These are phyloP conservation scores for Ogataea hybrid DNA, from an alignment of 1,139 yeast genomes.

Conservation along the genomic window DNA sequence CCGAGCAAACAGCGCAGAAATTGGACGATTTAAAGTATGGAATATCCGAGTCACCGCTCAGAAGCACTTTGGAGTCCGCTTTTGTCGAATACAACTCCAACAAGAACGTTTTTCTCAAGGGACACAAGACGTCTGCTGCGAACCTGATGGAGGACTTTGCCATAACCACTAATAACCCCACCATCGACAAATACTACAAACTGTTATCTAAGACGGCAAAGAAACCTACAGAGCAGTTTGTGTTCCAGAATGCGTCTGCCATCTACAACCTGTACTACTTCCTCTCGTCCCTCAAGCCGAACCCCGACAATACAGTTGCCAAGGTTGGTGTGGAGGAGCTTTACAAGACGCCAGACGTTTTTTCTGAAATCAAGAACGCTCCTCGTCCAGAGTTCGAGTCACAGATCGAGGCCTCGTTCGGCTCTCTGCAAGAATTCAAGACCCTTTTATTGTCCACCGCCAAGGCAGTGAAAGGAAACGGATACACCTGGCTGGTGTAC, in stretches of 20 bases:
- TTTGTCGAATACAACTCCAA: conserved; percentile 15
- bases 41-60: conserved; percentile 26
- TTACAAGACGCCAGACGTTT: conserved; percentile 31
- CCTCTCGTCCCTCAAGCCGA: conserved; percentile 46
- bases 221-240: conserved; percentile 45
- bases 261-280: conserved; percentile 60
- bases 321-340: conserved; percentile 36
- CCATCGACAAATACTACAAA: conserved; percentile 36
- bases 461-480: conserved; percentile 67
- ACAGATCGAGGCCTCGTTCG: conserved; percentile 52
- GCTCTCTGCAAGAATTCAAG: conserved; percentile 66
- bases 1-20: conserved; percentile 48
- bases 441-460: conserved; percentile 62
- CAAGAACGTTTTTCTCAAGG: conserved; percentile 19
- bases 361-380: conserved; percentile 15
- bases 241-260: conserved; percentile 58
- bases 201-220: conserved; percentile 41
- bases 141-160: conserved; percentile 18
- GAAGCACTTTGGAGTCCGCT: conserved; percentile 24
- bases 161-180: conserved; percentile 23
- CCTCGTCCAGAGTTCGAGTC: conserved; percentile 36
- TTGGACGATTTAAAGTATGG: conserved; percentile 45
- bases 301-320: conserved; percentile 16
- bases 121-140: conserved; percentile 13
- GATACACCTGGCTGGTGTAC: conserved; percentile 55